These are phyloP conservation scores for Schwanniomyces sp. DNA, from an alignment of 805 yeast genomes.

Conservation along the genomic window DNA sequence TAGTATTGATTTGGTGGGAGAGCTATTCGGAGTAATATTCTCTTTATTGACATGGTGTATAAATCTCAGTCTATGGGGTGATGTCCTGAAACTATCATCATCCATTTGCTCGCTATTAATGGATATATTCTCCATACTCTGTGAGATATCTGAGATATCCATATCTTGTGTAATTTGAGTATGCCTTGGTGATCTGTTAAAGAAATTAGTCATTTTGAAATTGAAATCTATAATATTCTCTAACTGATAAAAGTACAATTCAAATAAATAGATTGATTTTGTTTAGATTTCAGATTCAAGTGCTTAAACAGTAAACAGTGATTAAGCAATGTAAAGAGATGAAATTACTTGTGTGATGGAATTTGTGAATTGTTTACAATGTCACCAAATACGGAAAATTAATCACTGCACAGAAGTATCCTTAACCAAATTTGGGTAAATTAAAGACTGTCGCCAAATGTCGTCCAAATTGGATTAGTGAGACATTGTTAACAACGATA, in stretches of 20 bases:
- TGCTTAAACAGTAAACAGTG: not conserved
- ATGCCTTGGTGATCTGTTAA: conserved; percentile 10
- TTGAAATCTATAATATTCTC: not conserved
- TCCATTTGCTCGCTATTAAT: conserved; percentile 37
- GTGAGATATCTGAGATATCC: conserved; percentile 38
- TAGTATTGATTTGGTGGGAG: conserved; percentile 38
- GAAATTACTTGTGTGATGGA: not conserved
- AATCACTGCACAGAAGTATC: not conserved
- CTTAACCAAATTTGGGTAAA: not conserved
- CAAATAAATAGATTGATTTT: not conserved
- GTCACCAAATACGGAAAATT: not conserved
- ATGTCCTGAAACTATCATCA: conserved; percentile 27
- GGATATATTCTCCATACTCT: conserved; percentile 43
- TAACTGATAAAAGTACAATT: not conserved
- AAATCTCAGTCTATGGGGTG: conserved; percentile 8
- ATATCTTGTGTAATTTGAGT: conserved; percentile 5
- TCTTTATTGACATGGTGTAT: conserved; percentile 27
- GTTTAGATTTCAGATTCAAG: not conserved
- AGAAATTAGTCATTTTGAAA: conserved; percentile 5
- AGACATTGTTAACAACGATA: too few relatives aligned
- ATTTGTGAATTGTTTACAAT: conserved; percentile 2
- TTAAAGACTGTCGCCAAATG: not conserved
- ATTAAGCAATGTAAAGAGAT: not conserved
- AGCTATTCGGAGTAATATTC: conserved; percentile 32
- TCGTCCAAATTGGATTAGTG: not conserved